Base-by-base conservation (phyloP, 2,329 filamentous ascomycete species). In the Microsporum audouinii region DNA sequence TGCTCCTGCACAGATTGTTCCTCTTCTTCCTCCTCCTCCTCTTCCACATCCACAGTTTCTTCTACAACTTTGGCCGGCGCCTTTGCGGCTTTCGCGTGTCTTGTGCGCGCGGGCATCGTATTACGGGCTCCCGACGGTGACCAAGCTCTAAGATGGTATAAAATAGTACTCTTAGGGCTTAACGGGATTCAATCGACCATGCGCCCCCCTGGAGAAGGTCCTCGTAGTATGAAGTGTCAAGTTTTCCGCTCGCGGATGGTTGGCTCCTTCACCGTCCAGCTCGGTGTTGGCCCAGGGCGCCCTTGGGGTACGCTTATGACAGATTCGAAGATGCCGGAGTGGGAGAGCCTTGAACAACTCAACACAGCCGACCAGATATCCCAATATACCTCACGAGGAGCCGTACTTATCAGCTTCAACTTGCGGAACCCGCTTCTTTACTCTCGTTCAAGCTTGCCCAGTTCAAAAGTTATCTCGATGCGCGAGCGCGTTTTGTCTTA, bases 71-170 rank as follows among this genome's bases (percentile, higher is more conserved):
- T 66, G 65, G 73, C 72, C 3, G 38, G 34, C 49, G 69, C 66
- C 64, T 66, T 64, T 57, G 71, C 66, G 60, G 68, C 66, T 66
- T 68, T 70, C 64, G 68, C 68, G 69, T 72, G 70, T 66, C 74
- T 73, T 69, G 71, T 75, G 72, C 74, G 74, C 72, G 73, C 70
- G 67, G 73, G 74, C 74, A 76, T 76, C 17, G 49, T n/a, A 68
- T 23, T 75, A 67, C 68, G n/a, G 14, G 17, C 12, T 33, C 10
- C 47, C 7, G 29, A 8, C 17, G 14, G 17, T 41, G 5, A 53
- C 3, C 27, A 33, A 53, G 49, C 6, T 12, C 49, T 33, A n/a
- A 5, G 17, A 43, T 43, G 39, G 12, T 17, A 14, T 43, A 12
- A 43, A 12, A 53, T 31, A 29, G 49, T 3, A 17, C 6, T 12